Conservation (phyloP, 108 stramenopile genomes). For the Bacterosira constricta region DNA sequence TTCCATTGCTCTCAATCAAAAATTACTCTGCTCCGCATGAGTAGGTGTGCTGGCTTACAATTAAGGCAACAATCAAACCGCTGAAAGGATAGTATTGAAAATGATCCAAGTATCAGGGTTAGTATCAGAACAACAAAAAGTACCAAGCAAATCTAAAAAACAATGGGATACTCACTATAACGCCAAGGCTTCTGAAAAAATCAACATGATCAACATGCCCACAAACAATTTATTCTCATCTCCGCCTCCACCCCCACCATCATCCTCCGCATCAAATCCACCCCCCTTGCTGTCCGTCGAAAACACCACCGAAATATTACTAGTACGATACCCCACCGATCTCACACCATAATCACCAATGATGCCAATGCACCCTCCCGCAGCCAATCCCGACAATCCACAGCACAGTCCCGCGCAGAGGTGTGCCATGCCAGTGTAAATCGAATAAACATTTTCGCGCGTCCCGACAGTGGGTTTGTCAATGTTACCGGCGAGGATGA, state of each 20-base stretch:
- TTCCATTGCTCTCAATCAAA: background rate
- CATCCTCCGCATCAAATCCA: slow-evolving; percentile 59
- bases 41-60: slow-evolving; percentile 72
- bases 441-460: slow-evolving; percentile 77
- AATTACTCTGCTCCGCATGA: slow-evolving; percentile 35
- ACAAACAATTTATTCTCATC: slow-evolving; percentile 87
- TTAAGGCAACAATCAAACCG: slow-evolving; percentile 71
- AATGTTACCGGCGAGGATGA: slow-evolving; percentile 80
- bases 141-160: slow-evolving; percentile 53
- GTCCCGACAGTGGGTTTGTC: slow-evolving; percentile 56
- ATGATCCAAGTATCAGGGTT: background rate
- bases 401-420: slow-evolving; percentile 82
- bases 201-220: slow-evolving; percentile 90
- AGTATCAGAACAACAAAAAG: background rate
- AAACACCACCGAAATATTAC: slow-evolving; percentile 72
- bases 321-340: slow-evolving; percentile 84
- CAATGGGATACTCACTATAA: slow-evolving; percentile 57
- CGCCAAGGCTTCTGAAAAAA: slow-evolving; percentile 81
- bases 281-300: slow-evolving; percentile 60
- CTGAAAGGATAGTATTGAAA: slow-evolving; percentile 4
- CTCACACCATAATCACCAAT: slow-evolving; percentile 87
- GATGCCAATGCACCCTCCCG: slow-evolving; percentile 86
- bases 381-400: slow-evolving; percentile 80
- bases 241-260: slow-evolving; percentile 44
- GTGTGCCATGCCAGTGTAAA: slow-evolving; percentile 83